Evolutionary conservation across 441 rosid genomes (phyloP), one percentile per base, ranked within the genome.

Genomic region (Rhodomyrtus psidioides): DNA sequence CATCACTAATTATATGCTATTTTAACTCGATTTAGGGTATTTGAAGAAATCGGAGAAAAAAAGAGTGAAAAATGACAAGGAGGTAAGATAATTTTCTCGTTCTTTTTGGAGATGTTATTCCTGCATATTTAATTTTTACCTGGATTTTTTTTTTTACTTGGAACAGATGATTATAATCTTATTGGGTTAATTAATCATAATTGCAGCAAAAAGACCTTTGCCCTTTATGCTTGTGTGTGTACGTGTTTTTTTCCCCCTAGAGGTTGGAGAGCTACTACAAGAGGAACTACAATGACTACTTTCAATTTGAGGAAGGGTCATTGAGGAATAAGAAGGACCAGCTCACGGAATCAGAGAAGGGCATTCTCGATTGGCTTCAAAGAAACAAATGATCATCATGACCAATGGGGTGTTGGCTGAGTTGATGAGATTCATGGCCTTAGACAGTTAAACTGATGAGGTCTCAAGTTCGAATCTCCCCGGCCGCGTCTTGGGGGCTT

Each of bases 201-300:
- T 6, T 34, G 4, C 46, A 65, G 7, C 39, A 9, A 51, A 34
- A 56, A 7, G 28, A 54, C 51, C 3, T 21, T 23, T 49, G 51
- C 16, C 24, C 44, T 39, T 9, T 34, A 5, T 58, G 3, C 30
- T 81, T 28, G 6, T 28, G 51, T 56, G 3, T 21, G 34, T 34
- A 34, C 34, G 34, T 34, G 34, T 34, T 34, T 34, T n/a, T n/a
- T 34, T 34, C 34, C 34, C 34, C 34, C 34, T 6, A 82, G 99
- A 94, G 99, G 88, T n/a, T 91, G 95, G 97, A 97, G 23, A 93
- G 93, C 88, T 95, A 92, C 88, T 94, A 95, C 96, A 95, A 94
- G 94, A 89, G 98, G 60, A 97, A 97, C 87, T 95, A 95, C 94
- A 93, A 90, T 88, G 98, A 95, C 89, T 97, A 97, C 91, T 97